These are phyloP conservation scores for Fusarium papillatum DNA, from an alignment of 2,329 filamentous ascomycete species.

Conservation along the genomic window DNA sequence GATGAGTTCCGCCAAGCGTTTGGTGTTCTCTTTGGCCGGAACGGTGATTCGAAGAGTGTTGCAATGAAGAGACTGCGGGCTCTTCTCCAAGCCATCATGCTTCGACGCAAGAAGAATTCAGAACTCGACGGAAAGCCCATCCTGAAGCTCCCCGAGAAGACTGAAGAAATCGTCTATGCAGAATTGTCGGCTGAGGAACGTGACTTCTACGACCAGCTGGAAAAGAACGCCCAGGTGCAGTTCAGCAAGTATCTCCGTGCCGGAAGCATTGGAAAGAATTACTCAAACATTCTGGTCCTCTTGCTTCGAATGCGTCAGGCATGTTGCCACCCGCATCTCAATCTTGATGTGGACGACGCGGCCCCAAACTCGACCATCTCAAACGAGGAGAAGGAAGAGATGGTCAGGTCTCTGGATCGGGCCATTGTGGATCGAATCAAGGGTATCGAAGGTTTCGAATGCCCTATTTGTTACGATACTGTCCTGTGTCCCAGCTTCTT, in stretches of 20 bases:
- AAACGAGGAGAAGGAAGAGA: slow-evolving; percentile 65
- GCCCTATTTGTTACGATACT: slow-evolving; percentile 85
- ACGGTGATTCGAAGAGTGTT: slow-evolving; percentile 65
- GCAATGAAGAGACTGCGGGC: slow-evolving; percentile 81
- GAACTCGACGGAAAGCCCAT: slow-evolving; percentile 86
- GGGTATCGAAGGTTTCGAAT: slow-evolving; percentile 74
- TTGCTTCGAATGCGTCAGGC: slow-evolving; percentile 87
- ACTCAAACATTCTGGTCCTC: slow-evolving; percentile 85
- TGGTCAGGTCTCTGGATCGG: slow-evolving; percentile 71
- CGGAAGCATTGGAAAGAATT: slow-evolving; percentile 76
- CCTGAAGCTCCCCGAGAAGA: slow-evolving; percentile 80
- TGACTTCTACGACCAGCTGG: slow-evolving; percentile 83
- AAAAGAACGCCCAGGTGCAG: slow-evolving; percentile 74
- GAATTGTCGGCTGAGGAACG: slow-evolving; percentile 80
- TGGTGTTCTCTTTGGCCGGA: slow-evolving; percentile 52
- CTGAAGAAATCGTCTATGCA: slow-evolving; percentile 82
- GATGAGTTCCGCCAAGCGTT: slow-evolving; percentile 71
- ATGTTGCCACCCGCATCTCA: slow-evolving; percentile 54
- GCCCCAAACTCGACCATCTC: slow-evolving; percentile 54
- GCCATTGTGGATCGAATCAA: slow-evolving; percentile 78
- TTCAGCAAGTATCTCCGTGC: slow-evolving; percentile 84
- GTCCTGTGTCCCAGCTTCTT: slow-evolving; percentile 83
- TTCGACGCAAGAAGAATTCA: slow-evolving; percentile 86
- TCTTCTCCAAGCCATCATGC: slow-evolving; percentile 83
- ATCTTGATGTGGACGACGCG: slow-evolving; percentile 52